Evolutionary conservation across 2,329 filamentous ascomycete genomes (phyloP), one percentile per base, ranked within the genome.

Genomic region (Rhexocercosporidium sp.): DNA sequence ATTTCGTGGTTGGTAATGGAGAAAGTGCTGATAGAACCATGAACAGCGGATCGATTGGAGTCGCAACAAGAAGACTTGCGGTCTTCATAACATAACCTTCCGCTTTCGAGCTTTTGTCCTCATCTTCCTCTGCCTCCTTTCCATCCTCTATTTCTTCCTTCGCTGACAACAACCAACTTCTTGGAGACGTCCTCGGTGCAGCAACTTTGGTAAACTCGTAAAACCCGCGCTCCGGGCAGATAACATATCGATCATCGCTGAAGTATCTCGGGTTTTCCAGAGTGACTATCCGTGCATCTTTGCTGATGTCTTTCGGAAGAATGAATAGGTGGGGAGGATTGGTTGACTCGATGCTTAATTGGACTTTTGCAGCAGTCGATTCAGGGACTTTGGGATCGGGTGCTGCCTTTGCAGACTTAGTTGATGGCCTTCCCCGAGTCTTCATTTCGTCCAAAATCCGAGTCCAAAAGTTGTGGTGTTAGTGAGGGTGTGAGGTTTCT

Each of bases 11-110:
- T 62, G 61, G 78, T 77, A 39, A 80, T 74, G 46, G 86, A 78
- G 82, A 80, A 1, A 98, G 84, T 3, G 89, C 86, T 0, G 95
- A 92, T 1, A 98, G 82, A 3, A 97, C 77, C 60, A 98, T 83
- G 80, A 98, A 98, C 3, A 97, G 76, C 5, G 92, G 86, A 78
- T 99, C 96, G 64, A 97, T 83, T 1, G 89, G 87, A 1, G 96
- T 97, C 9, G 95, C 93, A 67, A 98, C 80, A 74, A 92, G 91
- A n/a, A 98, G 81, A 67, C 94, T 89, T 39, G 93, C 88, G 51
- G 84, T 85, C 74, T 89, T 89, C 39, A 89, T 85, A 27, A 93
- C 80, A 71, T 86, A 87, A 14, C 85, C 87, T 37, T 73, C 72
- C 3, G 62, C 20, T 65, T 59, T 37, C 47, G 61, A 12, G 34